Base-by-base conservation (phyloP, 192 early-diverging fungal species). In the Bifiguratus adelaidae region DNA sequence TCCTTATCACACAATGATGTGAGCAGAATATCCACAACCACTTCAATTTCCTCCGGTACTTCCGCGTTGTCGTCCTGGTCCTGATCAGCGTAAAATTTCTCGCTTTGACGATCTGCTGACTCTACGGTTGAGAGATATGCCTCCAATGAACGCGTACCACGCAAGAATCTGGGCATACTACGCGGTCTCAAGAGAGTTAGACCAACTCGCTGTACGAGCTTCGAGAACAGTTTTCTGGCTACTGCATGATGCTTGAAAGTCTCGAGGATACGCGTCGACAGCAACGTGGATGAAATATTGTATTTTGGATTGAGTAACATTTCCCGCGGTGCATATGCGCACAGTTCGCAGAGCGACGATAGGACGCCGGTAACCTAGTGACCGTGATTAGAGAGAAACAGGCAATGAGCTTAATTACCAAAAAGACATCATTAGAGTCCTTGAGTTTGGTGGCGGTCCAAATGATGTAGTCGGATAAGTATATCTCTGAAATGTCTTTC, bases 121-220 rank as follows among this genome's bases (percentile, higher is more conserved):
- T 28, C 32, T 19, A 30, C 21, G 0, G 42, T 20, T n/a, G n/a
- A n/a, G n/a, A n/a, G n/a, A n/a, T n/a, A n/a, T n/a, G n/a, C n/a
- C n/a, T n/a, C n/a, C n/a, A n/a, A n/a, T n/a, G n/a, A n/a, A n/a
- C n/a, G n/a, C n/a, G n/a, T n/a, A n/a, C n/a, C n/a, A n/a, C n/a
- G n/a, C n/a, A n/a, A n/a, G n/a, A n/a, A n/a, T n/a, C n/a, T n/a
- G n/a, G n/a, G n/a, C n/a, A n/a, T n/a, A n/a, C n/a, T n/a, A n/a
- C n/a, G n/a, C n/a, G n/a, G n/a, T n/a, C n/a, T n/a, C n/a, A n/a
- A n/a, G n/a, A n/a, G n/a, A n/a, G n/a, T n/a, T n/a, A n/a, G n/a
- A n/a, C n/a, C 89, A 12, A 92, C 64, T 19, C 93, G 75, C 58
- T 95, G 89, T 4, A 79, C 67, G 0, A 95, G 65, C 60, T 98